Evolutionary conservation across 768 basidiomycete species (phyloP), one percentile per base, ranked within the genome.

Genomic region (Pleurotus platypus): DNA sequence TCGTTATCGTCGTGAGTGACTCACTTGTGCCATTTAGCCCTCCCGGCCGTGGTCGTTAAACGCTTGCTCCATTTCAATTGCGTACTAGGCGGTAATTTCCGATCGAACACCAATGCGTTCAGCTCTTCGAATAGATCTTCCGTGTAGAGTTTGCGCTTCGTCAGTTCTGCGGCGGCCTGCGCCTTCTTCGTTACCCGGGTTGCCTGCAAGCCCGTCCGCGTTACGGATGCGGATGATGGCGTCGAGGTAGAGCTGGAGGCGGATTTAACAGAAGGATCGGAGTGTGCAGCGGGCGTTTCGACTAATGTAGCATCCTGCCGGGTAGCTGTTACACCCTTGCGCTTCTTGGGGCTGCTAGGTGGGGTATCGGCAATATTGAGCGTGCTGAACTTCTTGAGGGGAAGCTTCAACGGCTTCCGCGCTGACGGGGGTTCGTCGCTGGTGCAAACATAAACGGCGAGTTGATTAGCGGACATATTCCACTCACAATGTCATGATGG

Each of bases 1-100:
- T 20, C 45, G 16, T n/a, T 22, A n/a, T 42, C 30, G 22, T 24
- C 48, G 46, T 55, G 20, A 1, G 30, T 42, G 16, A 57, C 69
- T 59, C 58, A 85, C 88, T 79, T 71, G 58, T 82, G 79, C 77
- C 80, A 90, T 60, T 76, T 80, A 5, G 89, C 89, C 63, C 81
- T 74, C 2, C 89, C 89, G 2, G 89, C 89, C 0, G 89, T 90
- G 1, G 82, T 83, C 55, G 82, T 60, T 35, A 91, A 63, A 35
- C 85, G 74, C 60, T 82, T 84, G 62, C 76, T 91, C 89, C 89
- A 91, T 46, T 75, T 78, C 3, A 91, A 67, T 57, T 76, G 70
- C 0, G 87, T 86, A 5, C 77, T 67, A 15, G 66, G 64, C 3
- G 89, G 87, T 18, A 90, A 67, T 8, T 70, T 72, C 57, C 75